Base-by-base conservation (phyloP, 2,329 filamentous ascomycete species). In the Neocucurbitaria cava region DNA sequence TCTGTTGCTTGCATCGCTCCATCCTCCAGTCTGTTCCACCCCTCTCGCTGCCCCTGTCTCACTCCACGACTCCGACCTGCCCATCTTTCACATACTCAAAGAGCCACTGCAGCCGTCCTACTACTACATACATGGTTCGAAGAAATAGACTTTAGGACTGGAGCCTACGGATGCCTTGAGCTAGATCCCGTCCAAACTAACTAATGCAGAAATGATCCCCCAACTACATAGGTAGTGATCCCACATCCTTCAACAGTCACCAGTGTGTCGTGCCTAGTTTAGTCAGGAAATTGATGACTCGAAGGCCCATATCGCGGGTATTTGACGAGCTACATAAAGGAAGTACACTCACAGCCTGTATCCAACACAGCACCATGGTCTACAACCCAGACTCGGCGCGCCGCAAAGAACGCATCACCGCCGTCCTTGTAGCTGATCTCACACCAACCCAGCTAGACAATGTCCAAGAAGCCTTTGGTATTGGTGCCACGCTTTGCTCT, bases 381-480 rank as follows among this genome's bases (percentile, higher is more conserved):
- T 43, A 51, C 36, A 46, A 51, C 18, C 47, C 46, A 8, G 36
- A 44, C 30, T 9, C 39, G 23, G 18, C 18, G 11, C 18, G n/a
- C 43, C 28, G 11, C n/a, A 55, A 47, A 30, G 30, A 45, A 20
- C 52, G 40, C 36, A 31, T 51, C 15, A 36, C 28, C 20, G 52
- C 35, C 20, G 38, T 55, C 30, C 42, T 51, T 9, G 17, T 39
- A 4, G 47, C 52, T 36, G 43, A 55, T 23, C 52, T 58, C 15
- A 50, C 54, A 15, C 26, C 48, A 5, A 13, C 47, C 18, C 43
- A 58, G 38, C 55, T 58, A 21, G 46, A 58, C 35, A 11, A 23
- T 28, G 43, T 61, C 15, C 58, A 61, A 13, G 18, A 41, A 4
- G 23, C 44, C 5, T 61, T 61, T 33, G 54, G 36, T 24, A 28